Percentiles rank a stretch among this genome's conserved stretches.
Evolutionary conservation across 1,139 yeast species (phyloP).

Genomic region (Taphrina deformans): DNA sequence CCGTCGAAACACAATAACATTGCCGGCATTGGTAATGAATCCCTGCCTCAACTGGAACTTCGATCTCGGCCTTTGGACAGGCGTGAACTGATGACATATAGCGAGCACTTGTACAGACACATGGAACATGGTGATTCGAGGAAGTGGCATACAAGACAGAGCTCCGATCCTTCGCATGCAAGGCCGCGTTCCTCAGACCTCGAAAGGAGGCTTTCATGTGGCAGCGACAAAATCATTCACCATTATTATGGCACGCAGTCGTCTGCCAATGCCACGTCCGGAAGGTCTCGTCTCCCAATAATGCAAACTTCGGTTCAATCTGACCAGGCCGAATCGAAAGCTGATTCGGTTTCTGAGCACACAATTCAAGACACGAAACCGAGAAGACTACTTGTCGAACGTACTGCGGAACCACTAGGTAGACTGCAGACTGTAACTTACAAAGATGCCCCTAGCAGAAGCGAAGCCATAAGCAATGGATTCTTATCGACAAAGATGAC

Average conservation of each 20-base stretch:
- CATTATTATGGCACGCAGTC: neutral
- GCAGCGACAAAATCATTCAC: neutral
- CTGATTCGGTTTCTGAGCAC: too few relatives aligned
- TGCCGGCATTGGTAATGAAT: too few relatives aligned
- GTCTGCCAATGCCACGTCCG: neutral
- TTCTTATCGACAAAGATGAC: neutral
- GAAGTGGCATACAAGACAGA: neutral
- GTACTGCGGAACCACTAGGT: too few relatives aligned
- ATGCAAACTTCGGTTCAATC: neutral
- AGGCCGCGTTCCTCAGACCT: constrained; percentile 1
- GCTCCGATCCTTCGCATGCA: neutral
- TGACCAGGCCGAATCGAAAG: neutral
- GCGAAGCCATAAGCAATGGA: too few relatives aligned
- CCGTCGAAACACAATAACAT: neutral
- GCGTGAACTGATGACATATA: too few relatives aligned
- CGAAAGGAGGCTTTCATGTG: neutral
- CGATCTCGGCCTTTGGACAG: neutral
- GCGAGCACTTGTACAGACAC: neutral
- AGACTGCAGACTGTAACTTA: too few relatives aligned
- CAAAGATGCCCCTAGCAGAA: too few relatives aligned
- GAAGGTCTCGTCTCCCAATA: neutral
- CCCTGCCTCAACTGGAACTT: neutral
- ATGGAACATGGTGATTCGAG: neutral
- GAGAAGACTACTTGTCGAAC: too few relatives aligned
- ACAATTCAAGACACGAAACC: too few relatives aligned